These are phyloP conservation scores for Chaetomium olivaceum DNA, from an alignment of 2,329 filamentous ascomycete species.

Conservation along the genomic window DNA sequence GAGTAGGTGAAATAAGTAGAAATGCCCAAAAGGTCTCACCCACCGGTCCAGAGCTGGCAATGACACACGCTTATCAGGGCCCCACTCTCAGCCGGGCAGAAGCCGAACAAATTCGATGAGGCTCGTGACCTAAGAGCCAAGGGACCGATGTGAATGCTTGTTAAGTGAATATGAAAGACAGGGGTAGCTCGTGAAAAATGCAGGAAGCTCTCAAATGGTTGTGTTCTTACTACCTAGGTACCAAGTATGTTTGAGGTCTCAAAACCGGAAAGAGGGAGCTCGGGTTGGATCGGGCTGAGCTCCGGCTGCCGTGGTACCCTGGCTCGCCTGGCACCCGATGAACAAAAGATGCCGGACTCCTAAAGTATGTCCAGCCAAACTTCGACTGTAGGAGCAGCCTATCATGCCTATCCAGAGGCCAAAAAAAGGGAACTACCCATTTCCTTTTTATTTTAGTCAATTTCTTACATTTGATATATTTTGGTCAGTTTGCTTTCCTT, in stretches of 20 bases:
- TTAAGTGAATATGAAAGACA: background rate
- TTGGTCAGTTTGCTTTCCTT: no score
- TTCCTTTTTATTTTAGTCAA: no score
- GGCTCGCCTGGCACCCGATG: no score
- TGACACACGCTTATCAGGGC: conserved; percentile 3
- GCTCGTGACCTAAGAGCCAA: background rate
- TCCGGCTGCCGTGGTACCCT: no score
- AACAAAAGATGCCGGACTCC: no score
- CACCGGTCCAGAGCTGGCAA: background rate
- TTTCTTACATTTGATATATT: no score
- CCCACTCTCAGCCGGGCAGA: background rate
- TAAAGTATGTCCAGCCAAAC: no score
- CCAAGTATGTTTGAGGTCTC: background rate
- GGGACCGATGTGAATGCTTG: background rate
- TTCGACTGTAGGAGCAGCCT: no score
- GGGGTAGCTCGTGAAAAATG: background rate
- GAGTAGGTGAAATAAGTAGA: background rate
- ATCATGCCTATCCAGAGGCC: no score
- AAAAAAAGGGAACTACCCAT: no score
- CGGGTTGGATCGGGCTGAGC: conserved; percentile 17
- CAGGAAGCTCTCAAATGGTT: background rate
- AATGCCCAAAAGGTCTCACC: background rate
- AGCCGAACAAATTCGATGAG: background rate
- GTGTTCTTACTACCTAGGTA: no score
- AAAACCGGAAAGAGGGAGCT: background rate